Evolutionary conservation across 176 grass and related monocot species (phyloP), one percentile per base, ranked within the genome.

Genomic region (Triticum urartu): DNA sequence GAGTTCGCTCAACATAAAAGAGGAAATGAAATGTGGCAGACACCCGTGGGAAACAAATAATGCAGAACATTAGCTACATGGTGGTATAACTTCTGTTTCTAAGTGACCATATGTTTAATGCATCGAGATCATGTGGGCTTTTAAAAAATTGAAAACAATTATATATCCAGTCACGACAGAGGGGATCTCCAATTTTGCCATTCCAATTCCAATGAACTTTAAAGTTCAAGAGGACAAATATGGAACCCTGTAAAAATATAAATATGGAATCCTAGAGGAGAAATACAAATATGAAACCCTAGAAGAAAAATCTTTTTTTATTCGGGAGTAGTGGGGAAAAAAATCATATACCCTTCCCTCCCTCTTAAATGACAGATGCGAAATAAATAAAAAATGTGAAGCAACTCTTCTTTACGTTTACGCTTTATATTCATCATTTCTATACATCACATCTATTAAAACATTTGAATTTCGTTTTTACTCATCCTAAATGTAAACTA

Each of bases 31-130:
- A 81, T 50, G 35, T 77, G 24, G n/a, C 20, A 45, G 70, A 81
- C 10, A 65, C 34, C 58, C 43, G 4, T 64, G 17, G 68, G 56
- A 87, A 81, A 73, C 64, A 47, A 72, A 63, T 47, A 72, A 34
- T 60, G 77, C 35, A 87, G 78, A 81, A 63, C 18, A 64, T 24
- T 60, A 64, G 30, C 50, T 61, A 79, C 34, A 79, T 43, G 58
- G 35, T 40, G 58, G 25, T 25, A 18, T 0, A 80, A 30, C 38
- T 65, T 64, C 18, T 65, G n/a, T 24, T 65, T 45, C 25, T 79
- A 13, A 64, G 35, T 5, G 24, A n/a, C 11, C 67, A 52, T 18
- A 66, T n/a, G 25, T 68, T 5, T 54, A 42, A 32, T 7, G 47
- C 58, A 32, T 54, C 50, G 50, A 54, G 50, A 54, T 54, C 50